A percentile compares a stretch with the other conserved stretches of the same genome.
Conservation (phyloP, 768 basidiomycete species). For the Boletus subparvulus region DNA sequence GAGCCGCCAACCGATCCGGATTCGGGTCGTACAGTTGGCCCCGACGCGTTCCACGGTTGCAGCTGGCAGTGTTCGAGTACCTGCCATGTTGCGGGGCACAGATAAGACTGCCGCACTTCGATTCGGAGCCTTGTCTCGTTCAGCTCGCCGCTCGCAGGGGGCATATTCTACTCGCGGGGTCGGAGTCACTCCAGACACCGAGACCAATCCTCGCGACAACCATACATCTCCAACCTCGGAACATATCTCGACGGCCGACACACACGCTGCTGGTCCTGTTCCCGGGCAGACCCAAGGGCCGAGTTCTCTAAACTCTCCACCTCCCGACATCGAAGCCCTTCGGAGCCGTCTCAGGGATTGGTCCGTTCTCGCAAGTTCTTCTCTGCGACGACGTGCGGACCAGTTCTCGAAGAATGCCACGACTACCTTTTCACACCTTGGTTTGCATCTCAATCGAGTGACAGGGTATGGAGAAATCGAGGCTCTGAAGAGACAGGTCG, state of each 20-base stretch:
- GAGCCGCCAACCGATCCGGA: background rate
- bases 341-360: constrained; percentile 44
- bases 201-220: constrained; percentile 1
- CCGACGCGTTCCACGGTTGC: background rate
- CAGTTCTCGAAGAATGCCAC: constrained; percentile 56
- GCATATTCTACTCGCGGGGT: constrained; percentile 7
- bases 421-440: constrained; percentile 68
- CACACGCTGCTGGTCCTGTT: background rate
- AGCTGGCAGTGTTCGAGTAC: background rate
- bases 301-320: background rate
- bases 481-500: constrained; percentile 71
- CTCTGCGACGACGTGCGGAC: constrained; percentile 52
- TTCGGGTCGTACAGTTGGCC: background rate
- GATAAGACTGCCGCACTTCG: constrained; percentile 8
- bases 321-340: constrained; percentile 33
- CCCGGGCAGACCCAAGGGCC: constrained; percentile 1
- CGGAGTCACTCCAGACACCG: background rate
- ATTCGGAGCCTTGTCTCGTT: constrained; percentile 7
- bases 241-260: background rate
- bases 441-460: constrained; percentile 75
- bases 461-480: constrained; percentile 95
- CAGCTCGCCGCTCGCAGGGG: constrained; percentile 2
- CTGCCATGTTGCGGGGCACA: constrained; percentile 20
- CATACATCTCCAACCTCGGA: constrained; percentile 5
- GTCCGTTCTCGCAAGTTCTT: constrained; percentile 37